A percentile compares a stretch with the other conserved stretches of the same genome.
Evolutionary conservation across 2,329 filamentous ascomycete genomes (phyloP).

Genomic region (Xylaria sp.): DNA sequence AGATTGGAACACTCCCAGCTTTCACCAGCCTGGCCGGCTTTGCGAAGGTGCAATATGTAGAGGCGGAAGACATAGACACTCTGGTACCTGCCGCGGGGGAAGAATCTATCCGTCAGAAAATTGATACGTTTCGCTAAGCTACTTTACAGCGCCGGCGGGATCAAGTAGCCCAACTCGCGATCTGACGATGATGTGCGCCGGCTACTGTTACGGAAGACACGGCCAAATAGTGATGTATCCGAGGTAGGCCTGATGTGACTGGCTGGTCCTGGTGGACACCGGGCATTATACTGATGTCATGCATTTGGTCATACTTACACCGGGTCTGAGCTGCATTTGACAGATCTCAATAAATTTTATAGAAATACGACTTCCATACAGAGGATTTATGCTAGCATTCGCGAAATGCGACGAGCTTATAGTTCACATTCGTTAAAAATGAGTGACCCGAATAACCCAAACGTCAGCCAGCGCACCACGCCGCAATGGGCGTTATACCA

Average conservation of each 20-base stretch:
- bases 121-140: no score
- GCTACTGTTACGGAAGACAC: no score
- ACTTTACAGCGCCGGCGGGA: no score
- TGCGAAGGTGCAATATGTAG: no score
- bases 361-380: no score
- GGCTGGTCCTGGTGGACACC: background rate
- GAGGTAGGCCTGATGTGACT: background rate
- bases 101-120: no score
- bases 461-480: conserved; percentile 42
- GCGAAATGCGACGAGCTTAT: background rate
- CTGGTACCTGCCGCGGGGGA: no score
- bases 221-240: no score
- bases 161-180: no score
- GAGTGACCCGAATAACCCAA: conserved; percentile 47
- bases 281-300: background rate
- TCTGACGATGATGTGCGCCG: no score
- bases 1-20: background rate
- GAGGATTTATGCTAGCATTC: background rate
- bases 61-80: no score
- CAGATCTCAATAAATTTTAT: background rate
- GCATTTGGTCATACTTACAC: background rate
- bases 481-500: conserved; percentile 47
- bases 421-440: conserved; percentile 29
- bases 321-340: background rate
- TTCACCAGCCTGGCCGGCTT: no score